Evolutionary conservation across 805 yeast species (phyloP).

Genomic region (Candida dajiaensis): DNA sequence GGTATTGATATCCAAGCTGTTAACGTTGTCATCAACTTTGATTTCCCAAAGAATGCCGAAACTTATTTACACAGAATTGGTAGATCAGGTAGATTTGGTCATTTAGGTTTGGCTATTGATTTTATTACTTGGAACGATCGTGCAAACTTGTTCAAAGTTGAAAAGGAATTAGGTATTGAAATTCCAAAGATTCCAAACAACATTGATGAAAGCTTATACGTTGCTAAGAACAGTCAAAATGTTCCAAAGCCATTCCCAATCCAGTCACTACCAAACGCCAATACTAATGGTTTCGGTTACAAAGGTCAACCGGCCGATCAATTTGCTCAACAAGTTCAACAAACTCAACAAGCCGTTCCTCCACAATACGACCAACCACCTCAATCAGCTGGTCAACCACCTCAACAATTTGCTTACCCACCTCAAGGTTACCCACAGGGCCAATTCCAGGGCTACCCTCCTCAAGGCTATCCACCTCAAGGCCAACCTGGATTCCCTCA

Average conservation of each 20-base stretch:
- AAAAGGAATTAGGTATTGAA: slow-evolving; percentile 95
- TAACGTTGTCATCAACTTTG: slow-evolving; percentile 95
- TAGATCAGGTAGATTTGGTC: slow-evolving; percentile 98
- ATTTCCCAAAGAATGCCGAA: slow-evolving; percentile 97
- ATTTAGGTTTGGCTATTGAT: slow-evolving; percentile 94
- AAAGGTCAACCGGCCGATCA: slow-evolving; percentile 40
- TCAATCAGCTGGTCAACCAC: slow-evolving; percentile 22
- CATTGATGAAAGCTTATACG: slow-evolving; percentile 85
- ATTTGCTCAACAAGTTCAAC: background rate
- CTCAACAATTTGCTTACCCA: slow-evolving; percentile 12
- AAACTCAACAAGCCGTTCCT: slow-evolving; percentile 4
- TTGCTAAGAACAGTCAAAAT: slow-evolving; percentile 64
- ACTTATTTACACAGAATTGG: slow-evolving; percentile 97
- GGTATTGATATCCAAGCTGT: slow-evolving; percentile 99
- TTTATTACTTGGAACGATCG: slow-evolving; percentile 96
- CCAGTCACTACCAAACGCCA: slow-evolving; percentile 44
- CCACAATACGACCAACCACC: slow-evolving; percentile 18
- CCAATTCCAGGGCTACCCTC: slow-evolving; percentile 14
- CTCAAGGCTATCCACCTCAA: slow-evolving; percentile 15
- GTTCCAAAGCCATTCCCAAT: slow-evolving; percentile 90
- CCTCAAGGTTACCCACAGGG: slow-evolving; percentile 13
- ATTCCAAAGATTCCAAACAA: slow-evolving; percentile 95
- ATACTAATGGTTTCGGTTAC: slow-evolving; percentile 35
- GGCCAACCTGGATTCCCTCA: slow-evolving; percentile 9
- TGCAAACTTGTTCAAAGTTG: slow-evolving; percentile 87